phyloP scores from a whole-genome alignment of 2,329 filamentous ascomycete genomes.

The Nemania sp. region DNA sequence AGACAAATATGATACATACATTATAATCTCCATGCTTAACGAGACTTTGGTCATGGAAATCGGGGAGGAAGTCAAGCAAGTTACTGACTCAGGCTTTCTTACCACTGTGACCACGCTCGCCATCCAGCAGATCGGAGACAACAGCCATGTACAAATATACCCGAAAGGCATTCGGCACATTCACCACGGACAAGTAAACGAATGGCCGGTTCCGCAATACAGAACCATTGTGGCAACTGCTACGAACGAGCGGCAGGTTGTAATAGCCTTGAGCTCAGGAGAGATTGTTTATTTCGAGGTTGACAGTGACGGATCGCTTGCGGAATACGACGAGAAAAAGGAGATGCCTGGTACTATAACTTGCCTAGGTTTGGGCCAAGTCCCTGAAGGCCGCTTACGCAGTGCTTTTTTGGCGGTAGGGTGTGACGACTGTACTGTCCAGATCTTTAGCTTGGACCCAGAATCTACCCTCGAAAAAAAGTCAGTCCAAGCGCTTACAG shows the following conservation, averaged over 20 bases:
- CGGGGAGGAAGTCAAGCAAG: background rate
- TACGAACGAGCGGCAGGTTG: background rate
- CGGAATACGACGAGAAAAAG: background rate
- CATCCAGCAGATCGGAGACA: background rate
- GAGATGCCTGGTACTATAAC: background rate
- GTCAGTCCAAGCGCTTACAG: slow-evolving; percentile 90
- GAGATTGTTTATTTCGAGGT: background rate
- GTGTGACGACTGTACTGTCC: background rate
- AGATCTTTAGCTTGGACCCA: background rate
- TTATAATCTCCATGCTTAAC: background rate
- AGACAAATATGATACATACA: background rate
- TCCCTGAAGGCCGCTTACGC: background rate
- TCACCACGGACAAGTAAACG: background rate
- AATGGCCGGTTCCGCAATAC: background rate
- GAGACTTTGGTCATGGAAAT: background rate
- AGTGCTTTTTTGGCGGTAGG: background rate
- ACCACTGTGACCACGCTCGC: background rate
- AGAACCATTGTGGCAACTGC: background rate
- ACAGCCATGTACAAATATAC: background rate
- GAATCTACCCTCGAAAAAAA: slow-evolving; percentile 51
- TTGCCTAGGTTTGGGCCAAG: background rate
- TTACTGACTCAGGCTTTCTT: background rate
- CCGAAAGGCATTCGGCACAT: background rate
- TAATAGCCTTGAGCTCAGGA: background rate
- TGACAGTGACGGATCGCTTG: background rate